phyloP scores from a whole-genome alignment of 106 monocot species.

The Allium cepa region DNA sequence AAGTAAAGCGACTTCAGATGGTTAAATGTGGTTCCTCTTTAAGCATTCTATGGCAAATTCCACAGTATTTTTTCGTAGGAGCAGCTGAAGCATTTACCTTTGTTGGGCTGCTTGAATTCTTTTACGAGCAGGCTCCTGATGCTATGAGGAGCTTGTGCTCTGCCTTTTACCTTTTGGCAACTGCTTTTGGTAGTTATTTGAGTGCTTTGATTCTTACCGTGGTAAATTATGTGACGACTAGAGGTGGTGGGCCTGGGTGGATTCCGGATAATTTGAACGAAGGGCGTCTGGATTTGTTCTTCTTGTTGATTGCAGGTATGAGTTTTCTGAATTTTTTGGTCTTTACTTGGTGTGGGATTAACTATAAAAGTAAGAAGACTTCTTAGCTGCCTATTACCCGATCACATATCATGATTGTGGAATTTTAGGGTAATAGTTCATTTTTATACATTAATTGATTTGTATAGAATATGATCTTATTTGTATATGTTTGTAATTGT shows the following conservation, averaged over 20 bases:
- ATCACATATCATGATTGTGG: too few relatives aligned
- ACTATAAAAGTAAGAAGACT: conserved; percentile 22
- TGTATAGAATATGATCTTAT: too few relatives aligned
- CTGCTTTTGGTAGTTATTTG: conserved; percentile 33
- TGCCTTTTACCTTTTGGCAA: conserved; percentile 18
- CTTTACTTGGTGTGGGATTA: conserved; percentile 14
- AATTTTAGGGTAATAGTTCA: too few relatives aligned
- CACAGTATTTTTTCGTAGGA: conserved; percentile 44
- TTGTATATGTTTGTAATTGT: too few relatives aligned
- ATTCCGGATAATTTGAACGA: conserved; percentile 11
- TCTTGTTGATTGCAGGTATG: neutral
- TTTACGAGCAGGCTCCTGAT: conserved; percentile 43
- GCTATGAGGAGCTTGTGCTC: conserved; percentile 43
- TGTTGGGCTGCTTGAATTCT: conserved; percentile 36
- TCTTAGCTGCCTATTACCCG: neutral
- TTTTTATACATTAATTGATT: too few relatives aligned
- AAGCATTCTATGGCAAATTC: conserved; percentile 43
- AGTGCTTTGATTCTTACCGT: conserved; percentile 35
- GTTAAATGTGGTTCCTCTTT: conserved; percentile 9
- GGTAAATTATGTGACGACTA: conserved; percentile 24
- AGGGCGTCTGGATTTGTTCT: conserved; percentile 9
- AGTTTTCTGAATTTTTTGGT: conserved; percentile 5
- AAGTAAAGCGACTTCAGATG: conserved; percentile 23
- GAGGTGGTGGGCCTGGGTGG: conserved; percentile 11
- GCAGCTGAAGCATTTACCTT: conserved; percentile 35